Evolutionary conservation across 805 yeast genomes (phyloP).

Genomic region (Spathaspora gorwiae): DNA sequence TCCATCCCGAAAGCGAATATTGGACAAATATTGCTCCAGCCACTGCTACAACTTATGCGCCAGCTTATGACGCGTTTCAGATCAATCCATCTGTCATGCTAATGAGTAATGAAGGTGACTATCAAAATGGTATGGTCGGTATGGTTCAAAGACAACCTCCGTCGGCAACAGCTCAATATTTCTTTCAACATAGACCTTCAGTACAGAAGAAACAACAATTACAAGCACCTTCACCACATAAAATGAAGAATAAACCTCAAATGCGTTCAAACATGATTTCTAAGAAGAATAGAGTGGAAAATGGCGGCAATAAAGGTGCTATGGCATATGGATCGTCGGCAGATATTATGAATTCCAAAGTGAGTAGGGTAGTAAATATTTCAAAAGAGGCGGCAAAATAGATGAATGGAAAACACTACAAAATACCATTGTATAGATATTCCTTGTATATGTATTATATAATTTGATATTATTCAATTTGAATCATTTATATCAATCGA

Average conservation of each 20-base stretch:
- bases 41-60: neutral
- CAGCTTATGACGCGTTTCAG: conserved; percentile 1
- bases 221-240: neutral
- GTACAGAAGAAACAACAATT: conserved; percentile 1
- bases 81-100: neutral
- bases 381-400: neutral
- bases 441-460: no score
- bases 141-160: neutral
- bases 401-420: neutral
- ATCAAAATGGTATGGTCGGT: neutral
- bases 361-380: conserved; percentile 1
- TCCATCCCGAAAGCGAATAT: conserved; percentile 3
- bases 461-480: no score
- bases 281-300: no score
- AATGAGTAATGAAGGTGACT: neutral
- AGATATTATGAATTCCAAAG: conserved; percentile 3
- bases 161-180: neutral
- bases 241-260: no score
- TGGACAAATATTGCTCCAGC: conserved; percentile 1
- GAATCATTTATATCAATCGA: no score
- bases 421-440: no score
- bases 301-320: neutral
- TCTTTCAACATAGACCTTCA: neutral
- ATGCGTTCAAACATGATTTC: no score
- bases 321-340: neutral